These are phyloP conservation scores for Spraguea lophii DNA, from an alignment of 371 early-diverging fungal species.

Conservation along the genomic window DNA sequence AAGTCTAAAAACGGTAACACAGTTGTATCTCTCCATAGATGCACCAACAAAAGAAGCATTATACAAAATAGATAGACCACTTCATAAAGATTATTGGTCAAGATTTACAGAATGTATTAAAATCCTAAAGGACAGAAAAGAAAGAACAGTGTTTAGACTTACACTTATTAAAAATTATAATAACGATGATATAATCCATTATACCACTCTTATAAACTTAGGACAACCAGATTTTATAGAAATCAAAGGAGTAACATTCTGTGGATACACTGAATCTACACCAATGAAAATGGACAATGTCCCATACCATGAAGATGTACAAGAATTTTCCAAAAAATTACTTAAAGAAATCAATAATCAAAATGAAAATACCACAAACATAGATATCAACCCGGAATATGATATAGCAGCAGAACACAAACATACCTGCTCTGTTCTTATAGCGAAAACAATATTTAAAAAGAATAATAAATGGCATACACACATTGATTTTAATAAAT, in stretches of 20 bases:
- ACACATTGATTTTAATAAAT: conserved; percentile 57
- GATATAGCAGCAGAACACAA: conserved; percentile 57
- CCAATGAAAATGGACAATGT: conserved; percentile 46
- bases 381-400: conserved; percentile 49
- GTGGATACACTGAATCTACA: conserved; percentile 38
- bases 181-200: conserved; percentile 53
- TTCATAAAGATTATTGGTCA: conserved; percentile 62
- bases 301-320: conserved; percentile 57
- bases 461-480: conserved; percentile 56
- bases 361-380: too few species aligned
- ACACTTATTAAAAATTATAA: conserved; percentile 59
- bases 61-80: conserved; percentile 57
- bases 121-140: conserved; percentile 51
- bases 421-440: conserved; percentile 55
- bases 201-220: conserved; percentile 53
- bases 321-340: conserved; percentile 50
- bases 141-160: conserved; percentile 54
- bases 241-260: conserved; percentile 56
- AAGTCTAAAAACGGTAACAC: conserved; percentile 53
- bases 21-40: conserved; percentile 57
- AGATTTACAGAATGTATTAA: conserved; percentile 54
- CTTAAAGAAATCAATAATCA: neutral
- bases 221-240: conserved; percentile 60
- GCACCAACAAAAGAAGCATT: conserved; percentile 56
- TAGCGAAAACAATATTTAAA: conserved; percentile 52